Evolutionary conservation across 306 rosid species (phyloP).

Genomic region (Quercus suber): DNA sequence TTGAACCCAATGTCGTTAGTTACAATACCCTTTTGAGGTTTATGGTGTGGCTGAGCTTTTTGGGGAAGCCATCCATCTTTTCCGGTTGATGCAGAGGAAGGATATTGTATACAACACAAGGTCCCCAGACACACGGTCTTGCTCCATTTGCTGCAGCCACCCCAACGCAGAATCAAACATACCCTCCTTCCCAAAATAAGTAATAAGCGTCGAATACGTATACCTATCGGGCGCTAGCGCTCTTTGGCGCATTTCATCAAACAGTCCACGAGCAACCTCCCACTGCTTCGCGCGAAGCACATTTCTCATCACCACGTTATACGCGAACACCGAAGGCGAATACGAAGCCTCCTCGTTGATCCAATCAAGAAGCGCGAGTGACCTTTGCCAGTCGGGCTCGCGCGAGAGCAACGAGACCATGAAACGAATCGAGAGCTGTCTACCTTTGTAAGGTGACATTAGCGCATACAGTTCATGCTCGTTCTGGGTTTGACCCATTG

Average conservation of each 20-base stretch:
- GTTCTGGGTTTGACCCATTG: conserved; percentile 54
- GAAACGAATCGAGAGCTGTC: conserved; percentile 74
- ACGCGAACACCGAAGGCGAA: conserved; percentile 71
- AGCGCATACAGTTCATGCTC: conserved; percentile 61
- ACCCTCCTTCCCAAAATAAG: conserved; percentile 73
- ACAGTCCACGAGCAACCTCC: conserved; percentile 83
- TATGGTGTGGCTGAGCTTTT: conserved; percentile 88
- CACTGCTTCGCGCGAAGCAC: conserved; percentile 83
- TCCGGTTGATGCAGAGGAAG: conserved; percentile 86
- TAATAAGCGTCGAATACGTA: conserved; percentile 87
- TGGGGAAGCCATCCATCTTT: conserved; percentile 91
- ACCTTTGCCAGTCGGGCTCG: conserved; percentile 85
- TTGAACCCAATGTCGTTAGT: conserved; percentile 84
- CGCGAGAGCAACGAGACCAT: conserved; percentile 81
- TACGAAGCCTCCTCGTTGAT: conserved; percentile 73
- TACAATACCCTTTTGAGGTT: conserved; percentile 84
- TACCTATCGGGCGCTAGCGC: conserved; percentile 86
- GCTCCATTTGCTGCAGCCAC: conserved; percentile 94
- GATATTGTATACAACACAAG: conserved; percentile 71
- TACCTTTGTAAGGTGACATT: conserved; percentile 52
- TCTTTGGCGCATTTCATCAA: conserved; percentile 85
- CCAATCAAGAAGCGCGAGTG: conserved; percentile 88
- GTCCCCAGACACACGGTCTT: conserved; percentile 76
- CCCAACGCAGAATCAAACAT: conserved; percentile 81
- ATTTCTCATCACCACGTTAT: conserved; percentile 78